Base-by-base conservation (phyloP, 148 eudicot genomes). In the Rhododendron vialii region DNA sequence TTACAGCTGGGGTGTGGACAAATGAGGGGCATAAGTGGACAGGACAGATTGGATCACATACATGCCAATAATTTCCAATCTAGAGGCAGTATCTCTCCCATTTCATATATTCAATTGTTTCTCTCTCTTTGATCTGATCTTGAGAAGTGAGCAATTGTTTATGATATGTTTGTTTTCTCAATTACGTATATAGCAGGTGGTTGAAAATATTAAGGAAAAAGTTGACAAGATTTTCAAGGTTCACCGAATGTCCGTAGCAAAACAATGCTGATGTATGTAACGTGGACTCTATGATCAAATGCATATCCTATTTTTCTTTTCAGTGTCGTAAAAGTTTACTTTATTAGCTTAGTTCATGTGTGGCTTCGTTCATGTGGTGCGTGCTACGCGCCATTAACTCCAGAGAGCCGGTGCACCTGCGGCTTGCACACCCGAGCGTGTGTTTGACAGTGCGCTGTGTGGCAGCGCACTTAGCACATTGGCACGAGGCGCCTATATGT, bases 41-140 rank as follows among this genome's bases (percentile, higher is more conserved):
- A 84, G 69, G 84, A 86, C 86, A 84, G 87, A 84, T 84, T 80
- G 88, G 84, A 86, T 86, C 83, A 84, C 88, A 36, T 10, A 84
- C 80, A 89, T 84, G 74, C 86, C 89, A 87, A 86, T 85, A 83
- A 87, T 87, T 86, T 82, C 88, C 84, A 57, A 87, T 85, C 86
- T 75, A 45, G 89, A 87, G 89, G 83, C 84, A 41, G 45, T 41
- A 76, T 80, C 82, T 61, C n/a, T 30, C 15, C 33, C 5, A 41
- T 14, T 41, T 24, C 7, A 73, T 81, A 73, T 81, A 51, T 76
- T 11, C 28, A 71, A 1, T 61, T 81, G 50, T 83, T 55, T 86
- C 86, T 81, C 43, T 71, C 74, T 67, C 74, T 67, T 26, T 71
- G 91, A 87, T 87, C 89, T 89, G 84, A 80, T 89, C 80, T 89